Evolutionary conservation across 805 yeast genomes (phyloP).

Genomic region (Wickerhamomyces rabaulensis): DNA sequence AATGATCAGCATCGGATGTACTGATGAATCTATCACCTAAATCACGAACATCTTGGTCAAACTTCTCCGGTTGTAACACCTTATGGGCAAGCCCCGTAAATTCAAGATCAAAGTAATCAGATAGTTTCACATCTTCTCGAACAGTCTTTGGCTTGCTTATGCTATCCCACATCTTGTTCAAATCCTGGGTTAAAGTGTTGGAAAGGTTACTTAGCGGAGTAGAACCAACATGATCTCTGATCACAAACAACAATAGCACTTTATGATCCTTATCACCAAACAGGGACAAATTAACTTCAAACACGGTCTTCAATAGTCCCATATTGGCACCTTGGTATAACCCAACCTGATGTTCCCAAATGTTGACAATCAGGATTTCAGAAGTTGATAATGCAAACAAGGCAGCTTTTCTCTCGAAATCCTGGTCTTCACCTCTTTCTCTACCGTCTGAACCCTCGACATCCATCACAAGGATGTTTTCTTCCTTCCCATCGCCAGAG

Average conservation of each 20-base stretch:
- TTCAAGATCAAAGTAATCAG: slow-evolving; percentile 79
- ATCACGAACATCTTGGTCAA: slow-evolving; percentile 49
- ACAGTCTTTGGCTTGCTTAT: slow-evolving; percentile 70
- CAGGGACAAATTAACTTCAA: slow-evolving; percentile 86
- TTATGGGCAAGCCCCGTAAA: slow-evolving; percentile 85
- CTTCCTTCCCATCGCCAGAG: slow-evolving; percentile 10
- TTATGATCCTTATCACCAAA: slow-evolving; percentile 65
- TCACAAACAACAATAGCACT: slow-evolving; percentile 75
- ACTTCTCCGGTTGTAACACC: slow-evolving; percentile 69
- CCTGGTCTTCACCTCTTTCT: slow-evolving; percentile 97
- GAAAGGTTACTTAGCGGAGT: slow-evolving; percentile 76
- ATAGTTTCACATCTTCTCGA: slow-evolving; percentile 41
- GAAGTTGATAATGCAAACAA: slow-evolving; percentile 89
- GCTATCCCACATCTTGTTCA: slow-evolving; percentile 71
- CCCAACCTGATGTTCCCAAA: slow-evolving; percentile 98
- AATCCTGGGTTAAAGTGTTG: slow-evolving; percentile 62
- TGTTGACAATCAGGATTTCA: slow-evolving; percentile 83
- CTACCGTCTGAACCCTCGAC: slow-evolving; percentile 99
- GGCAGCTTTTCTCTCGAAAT: slow-evolving; percentile 95
- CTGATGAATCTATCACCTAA: slow-evolving; percentile 60
- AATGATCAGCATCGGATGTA: slow-evolving; percentile 18
- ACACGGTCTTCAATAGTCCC: slow-evolving; percentile 92
- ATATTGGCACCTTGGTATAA: slow-evolving; percentile 96
- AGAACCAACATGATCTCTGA: slow-evolving; percentile 85
- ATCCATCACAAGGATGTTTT: slow-evolving; percentile 73